phyloP scores from a whole-genome alignment of 2,329 filamentous ascomycete species.

The Aureobasidium sp. region DNA sequence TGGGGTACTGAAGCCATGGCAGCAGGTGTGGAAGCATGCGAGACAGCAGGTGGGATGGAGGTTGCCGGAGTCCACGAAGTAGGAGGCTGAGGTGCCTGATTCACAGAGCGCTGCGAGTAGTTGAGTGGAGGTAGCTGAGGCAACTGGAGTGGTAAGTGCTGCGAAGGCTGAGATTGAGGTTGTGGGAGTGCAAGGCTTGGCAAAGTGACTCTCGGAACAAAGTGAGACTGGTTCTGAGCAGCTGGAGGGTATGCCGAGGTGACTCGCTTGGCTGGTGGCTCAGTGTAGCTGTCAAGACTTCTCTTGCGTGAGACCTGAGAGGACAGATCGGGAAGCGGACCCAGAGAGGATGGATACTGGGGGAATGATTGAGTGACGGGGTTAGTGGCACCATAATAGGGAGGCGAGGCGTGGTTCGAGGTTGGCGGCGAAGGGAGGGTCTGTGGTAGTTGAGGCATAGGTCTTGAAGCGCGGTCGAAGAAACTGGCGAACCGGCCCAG shows the following conservation, averaged over 20 bases:
- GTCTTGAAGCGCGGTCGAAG: conserved; percentile 59
- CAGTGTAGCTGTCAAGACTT: conserved; percentile 49
- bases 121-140: conserved; percentile 56
- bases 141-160: conserved; percentile 29
- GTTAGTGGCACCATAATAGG: conserved; percentile 30
- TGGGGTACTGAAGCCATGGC: conserved; percentile 17
- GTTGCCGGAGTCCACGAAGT: conserved; percentile 45
- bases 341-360: conserved; percentile 38
- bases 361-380: conserved; percentile 27
- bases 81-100: conserved; percentile 60
- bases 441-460: conserved; percentile 34
- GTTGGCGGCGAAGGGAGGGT: conserved; percentile 46
- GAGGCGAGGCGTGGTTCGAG: conserved; percentile 46
- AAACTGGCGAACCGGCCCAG: conserved; percentile 77
- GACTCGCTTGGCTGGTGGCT: conserved; percentile 51
- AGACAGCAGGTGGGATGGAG: conserved; percentile 19
- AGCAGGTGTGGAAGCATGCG: conserved; percentile 19
- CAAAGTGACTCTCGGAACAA: conserved; percentile 45
- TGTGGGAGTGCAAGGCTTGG: conserved; percentile 49
- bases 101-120: conserved; percentile 58
- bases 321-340: conserved; percentile 35
- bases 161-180: conserved; percentile 31
- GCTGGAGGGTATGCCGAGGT: conserved; percentile 13
- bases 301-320: conserved; percentile 44
- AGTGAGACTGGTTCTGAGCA: background rate